A percentile compares a stretch with the other conserved stretches of the same genome.
phyloP scores from a whole-genome alignment of 2,329 filamentous ascomycete species.

The Camptophora hylomeconis region DNA sequence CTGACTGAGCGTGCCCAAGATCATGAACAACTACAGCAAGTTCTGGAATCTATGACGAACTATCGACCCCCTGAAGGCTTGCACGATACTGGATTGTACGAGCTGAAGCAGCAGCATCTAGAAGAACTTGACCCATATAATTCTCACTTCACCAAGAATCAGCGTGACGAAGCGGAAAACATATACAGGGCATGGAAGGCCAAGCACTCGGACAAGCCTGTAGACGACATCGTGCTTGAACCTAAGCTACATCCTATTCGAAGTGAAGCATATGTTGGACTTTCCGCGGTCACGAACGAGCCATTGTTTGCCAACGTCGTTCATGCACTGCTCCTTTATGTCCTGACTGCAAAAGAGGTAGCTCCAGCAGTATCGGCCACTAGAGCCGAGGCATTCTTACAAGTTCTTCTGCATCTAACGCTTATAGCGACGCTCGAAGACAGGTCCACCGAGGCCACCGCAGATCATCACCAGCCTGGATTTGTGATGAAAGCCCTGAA shows the following conservation, averaged over 20 bases:
- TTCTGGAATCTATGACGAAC: constrained; percentile 75
- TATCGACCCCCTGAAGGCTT: constrained; percentile 86
- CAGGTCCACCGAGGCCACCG: constrained; percentile 40
- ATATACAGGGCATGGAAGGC: constrained; percentile 80
- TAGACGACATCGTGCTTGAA: constrained; percentile 81
- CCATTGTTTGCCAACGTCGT: constrained; percentile 81
- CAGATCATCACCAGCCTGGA: constrained; percentile 41
- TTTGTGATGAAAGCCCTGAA: constrained; percentile 63
- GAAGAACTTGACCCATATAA: constrained; percentile 91
- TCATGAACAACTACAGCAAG: constrained; percentile 70
- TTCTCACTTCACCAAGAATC: constrained; percentile 91
- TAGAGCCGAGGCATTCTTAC: constrained; percentile 78
- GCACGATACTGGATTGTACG: constrained; percentile 86
- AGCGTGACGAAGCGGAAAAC: constrained; percentile 85
- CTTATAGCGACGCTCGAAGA: constrained; percentile 82
- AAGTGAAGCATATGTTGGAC: constrained; percentile 61
- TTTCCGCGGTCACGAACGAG: constrained; percentile 70
- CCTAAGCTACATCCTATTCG: constrained; percentile 66
- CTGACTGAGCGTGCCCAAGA: constrained; percentile 83
- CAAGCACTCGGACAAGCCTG: constrained; percentile 68
- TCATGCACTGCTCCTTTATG: constrained; percentile 76
- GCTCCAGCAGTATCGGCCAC: constrained; percentile 68
- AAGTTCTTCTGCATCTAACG: constrained; percentile 77
- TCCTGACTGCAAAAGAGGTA: constrained; percentile 52
- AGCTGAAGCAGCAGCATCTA: constrained; percentile 73